Evolutionary conservation across 306 rosid genomes (phyloP), one percentile per base, ranked within the genome.

Genomic region (Vigna angularis): DNA sequence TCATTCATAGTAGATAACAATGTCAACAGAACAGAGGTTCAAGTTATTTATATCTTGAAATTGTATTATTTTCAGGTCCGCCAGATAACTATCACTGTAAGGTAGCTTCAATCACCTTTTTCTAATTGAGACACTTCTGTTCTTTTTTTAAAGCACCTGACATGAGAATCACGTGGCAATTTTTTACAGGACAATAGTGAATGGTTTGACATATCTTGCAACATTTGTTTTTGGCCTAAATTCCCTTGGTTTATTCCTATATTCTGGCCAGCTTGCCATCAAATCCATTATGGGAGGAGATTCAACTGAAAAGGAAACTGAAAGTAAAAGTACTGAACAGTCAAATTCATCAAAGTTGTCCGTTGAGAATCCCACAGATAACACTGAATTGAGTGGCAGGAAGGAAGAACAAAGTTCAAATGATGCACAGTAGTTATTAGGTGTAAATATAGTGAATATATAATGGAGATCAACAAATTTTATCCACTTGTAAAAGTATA

Each of bases 161-260:
- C 76, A 77, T 73, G 50, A 4, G 49, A 69, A 61, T 74, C 48
- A 52, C 52, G 11, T 83, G 49, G 6, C 63, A 57, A 77, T 17
- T 71, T 76, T 81, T 73, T 63, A 57, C 93, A 95, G 98, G 92
- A 95, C 99, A 48, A 89, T 91, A 42, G 53, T 95, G 14, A 95
- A 91, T 65, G 99, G 99, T 65, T 66, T 93, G 85, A 86, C 97
- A 85, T 95, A 95, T 87, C 98, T 95, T 14, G 97, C 93, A 24
- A 95, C 97, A 64, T 95, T 95, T 88, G 86, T 95, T 71, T 95
- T 95, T 24, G 97, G 94, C 80, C 59, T 91, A 51, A 95, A 93
- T 58, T 89, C 93, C 12, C 13, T 42, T 9, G 47, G 47, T 42
- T 42, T 42, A 9, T 42, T 42, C 12, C 47, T 42, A 42, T 42